Base-by-base conservation (phyloP, 1,284 basidiomycete species). In the Cutaneotrichosporon mucoides region DNA sequence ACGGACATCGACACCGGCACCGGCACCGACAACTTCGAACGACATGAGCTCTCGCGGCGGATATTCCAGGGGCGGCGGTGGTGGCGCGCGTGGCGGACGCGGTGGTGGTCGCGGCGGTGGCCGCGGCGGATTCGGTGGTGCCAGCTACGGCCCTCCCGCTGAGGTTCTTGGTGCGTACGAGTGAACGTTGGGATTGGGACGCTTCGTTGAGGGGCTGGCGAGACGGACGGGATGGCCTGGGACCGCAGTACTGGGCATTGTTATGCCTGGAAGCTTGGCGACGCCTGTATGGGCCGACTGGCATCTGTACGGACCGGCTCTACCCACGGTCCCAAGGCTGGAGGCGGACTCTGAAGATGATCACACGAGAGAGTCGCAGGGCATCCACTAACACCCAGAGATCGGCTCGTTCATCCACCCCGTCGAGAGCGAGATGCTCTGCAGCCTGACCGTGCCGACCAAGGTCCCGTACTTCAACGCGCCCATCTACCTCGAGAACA, bases 401-500 rank as follows among this genome's bases (percentile, higher is more conserved):
- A 87, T 93, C 80, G 92, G 94, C 60, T 82, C 87, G 1, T 95
- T 95, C 76, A 76, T 92, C 36, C 93, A 99, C 76, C 90, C 94
- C 16, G 94, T 97, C 51, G 96, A 99, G 81, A 91, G 92, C 64
- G 95, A 99, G 78, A 98, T 99, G 95, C 82, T 99, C 58, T 99
- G 96, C 79, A 82, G 87, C 9, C 92, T 92, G 10, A 81, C 86
- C 41, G 85, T 92, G 75, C 81, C 87, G 2, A 87, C 92, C 79
- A 94, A 91, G 82, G 90, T 99, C 12, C 96, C 96, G 0, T 96
- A 96, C 81, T 99, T 99, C 83, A 99, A 99, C 78, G 95, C 96
- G 0, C 95, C 96, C 56, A 96, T 99, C 76, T 99, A 97, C 79
- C 85, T 99, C 54, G 88, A 92, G 82, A 99, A 99, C 81, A 99